Base-by-base conservation (phyloP, 2,329 filamentous ascomycete genomes). In the Calonectria henricotiae region DNA sequence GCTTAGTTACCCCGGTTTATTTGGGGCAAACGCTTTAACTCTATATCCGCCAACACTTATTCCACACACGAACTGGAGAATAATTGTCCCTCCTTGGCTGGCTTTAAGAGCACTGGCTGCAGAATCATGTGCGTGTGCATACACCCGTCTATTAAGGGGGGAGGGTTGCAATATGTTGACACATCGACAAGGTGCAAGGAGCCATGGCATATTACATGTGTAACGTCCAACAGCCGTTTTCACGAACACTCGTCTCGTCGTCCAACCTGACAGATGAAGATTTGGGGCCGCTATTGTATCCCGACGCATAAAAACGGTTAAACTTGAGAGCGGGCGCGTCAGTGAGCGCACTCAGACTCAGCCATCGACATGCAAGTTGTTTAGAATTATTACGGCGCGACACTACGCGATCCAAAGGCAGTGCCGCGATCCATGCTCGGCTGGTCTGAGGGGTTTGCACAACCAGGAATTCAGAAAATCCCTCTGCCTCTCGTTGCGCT, bases 241-340 rank as follows among this genome's bases (percentile, higher is more conserved):
- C 51, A 37, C 51, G 30, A 37, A 55, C 30, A 35, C 51, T 20
- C 20, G 20, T 20, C 11, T 55, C 11, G 17, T 11, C 8, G 49
- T 37, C 30, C 49, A 55, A 37, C 30, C 49, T 37, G n/a, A 3
- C 17, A 55, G 8, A 20, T 44, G n/a, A 35, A 37, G n/a, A 15
- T 23, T 37, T 20, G 25, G 30, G 37, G 30, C 51, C 30, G 27
- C n/a, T 30, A n/a, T 54, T 20, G 13, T 54, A 37, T 17, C 49
- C n/a, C 12, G 32, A 55, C 51, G 32, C 51, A 32, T 39, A 35
- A 55, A 49, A 23, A 55, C 51, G 51, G 51, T 55, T 55, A 55
- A 55, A 55, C 37, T 30, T 20, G 27, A 55, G 32, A 55, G 20
- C 32, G 51, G 51, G n/a, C 4, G n/a, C 12, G 32, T 55, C 30